These are phyloP conservation scores for Wickerhamiella parazyma DNA, from an alignment of 805 yeast genomes.

Conservation along the genomic window DNA sequence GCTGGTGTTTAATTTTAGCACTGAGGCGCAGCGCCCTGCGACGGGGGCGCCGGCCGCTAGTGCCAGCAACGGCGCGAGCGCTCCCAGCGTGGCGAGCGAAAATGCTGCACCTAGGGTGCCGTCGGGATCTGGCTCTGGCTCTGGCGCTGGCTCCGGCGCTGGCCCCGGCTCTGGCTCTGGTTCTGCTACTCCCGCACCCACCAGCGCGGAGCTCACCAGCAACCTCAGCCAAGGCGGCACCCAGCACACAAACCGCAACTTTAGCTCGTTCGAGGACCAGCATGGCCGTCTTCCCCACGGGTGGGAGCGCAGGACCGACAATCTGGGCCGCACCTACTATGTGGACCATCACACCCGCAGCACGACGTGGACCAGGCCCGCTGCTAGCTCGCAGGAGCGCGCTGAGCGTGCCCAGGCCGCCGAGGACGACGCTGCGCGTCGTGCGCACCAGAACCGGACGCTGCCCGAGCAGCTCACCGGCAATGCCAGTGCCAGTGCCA, in stretches of 20 bases:
- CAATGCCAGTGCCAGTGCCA: neutral
- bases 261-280: slow-evolving; percentile 93
- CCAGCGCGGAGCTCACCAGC: neutral
- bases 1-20: slow-evolving; percentile 43
- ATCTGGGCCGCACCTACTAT: slow-evolving; percentile 92
- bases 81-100: neutral
- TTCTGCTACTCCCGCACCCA: neutral
- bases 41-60: slow-evolving; percentile 10
- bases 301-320: slow-evolving; percentile 97
- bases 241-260: slow-evolving; percentile 38
- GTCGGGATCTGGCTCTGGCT: no score
- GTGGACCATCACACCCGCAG: slow-evolving; percentile 97
- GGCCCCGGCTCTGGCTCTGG: slow-evolving; percentile 1
- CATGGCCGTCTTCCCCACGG: slow-evolving; percentile 95
- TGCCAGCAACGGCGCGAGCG: neutral
- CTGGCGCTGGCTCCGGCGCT: slow-evolving; percentile 13
- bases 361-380: slow-evolving; percentile 98
- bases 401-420: slow-evolving; percentile 45
- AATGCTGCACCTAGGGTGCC: no score
- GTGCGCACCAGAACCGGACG: slow-evolving; percentile 81
- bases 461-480: slow-evolving; percentile 43
- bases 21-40: slow-evolving; percentile 20
- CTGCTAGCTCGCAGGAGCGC: slow-evolving; percentile 58
- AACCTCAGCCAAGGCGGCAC: slow-evolving; percentile 12
- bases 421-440: slow-evolving; percentile 73